Conservation (phyloP, 208 protist species). For the Wallacemonas sp. region DNA sequence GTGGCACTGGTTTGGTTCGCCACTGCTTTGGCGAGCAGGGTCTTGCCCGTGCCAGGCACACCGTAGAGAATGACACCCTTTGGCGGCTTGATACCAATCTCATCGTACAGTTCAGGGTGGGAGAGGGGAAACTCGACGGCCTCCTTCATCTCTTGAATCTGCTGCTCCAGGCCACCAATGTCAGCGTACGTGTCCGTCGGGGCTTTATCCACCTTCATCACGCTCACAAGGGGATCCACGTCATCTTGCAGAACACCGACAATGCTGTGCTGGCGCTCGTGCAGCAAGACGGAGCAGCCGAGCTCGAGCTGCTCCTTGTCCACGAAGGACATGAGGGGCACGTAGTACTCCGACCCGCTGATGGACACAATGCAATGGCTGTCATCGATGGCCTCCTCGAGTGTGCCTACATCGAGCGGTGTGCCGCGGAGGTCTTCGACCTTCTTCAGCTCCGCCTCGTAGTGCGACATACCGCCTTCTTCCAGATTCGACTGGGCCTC, state of each 20-base stretch:
- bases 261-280: constrained; percentile 96
- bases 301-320: constrained; percentile 99
- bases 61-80: constrained; percentile 99
- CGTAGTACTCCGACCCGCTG: constrained; percentile 98
- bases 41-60: constrained; percentile 98
- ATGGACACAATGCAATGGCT: constrained; percentile 99
- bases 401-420: constrained; percentile 97
- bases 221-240: constrained; percentile 98
- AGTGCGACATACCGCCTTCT: constrained; percentile 81
- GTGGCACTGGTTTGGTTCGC: constrained; percentile 99
- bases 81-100: constrained; percentile 99
- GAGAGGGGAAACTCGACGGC: constrained; percentile 99
- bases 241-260: constrained; percentile 99
- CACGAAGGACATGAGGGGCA: constrained; percentile 99
- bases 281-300: constrained; percentile 96
- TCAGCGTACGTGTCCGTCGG: constrained; percentile 99
- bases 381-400: constrained; percentile 99
- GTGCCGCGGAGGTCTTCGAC: constrained; percentile 98
- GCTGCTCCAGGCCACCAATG: constrained; percentile 99
- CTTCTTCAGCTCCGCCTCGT: constrained; percentile 94
- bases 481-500: constrained; percentile 82
- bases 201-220: constrained; percentile 99
- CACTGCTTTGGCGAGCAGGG: constrained; percentile 99
- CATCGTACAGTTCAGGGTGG: constrained; percentile 99
- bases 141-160: constrained; percentile 99